Conservation (phyloP, 2,329 filamentous ascomycete species). For the Phialophora expanda region DNA sequence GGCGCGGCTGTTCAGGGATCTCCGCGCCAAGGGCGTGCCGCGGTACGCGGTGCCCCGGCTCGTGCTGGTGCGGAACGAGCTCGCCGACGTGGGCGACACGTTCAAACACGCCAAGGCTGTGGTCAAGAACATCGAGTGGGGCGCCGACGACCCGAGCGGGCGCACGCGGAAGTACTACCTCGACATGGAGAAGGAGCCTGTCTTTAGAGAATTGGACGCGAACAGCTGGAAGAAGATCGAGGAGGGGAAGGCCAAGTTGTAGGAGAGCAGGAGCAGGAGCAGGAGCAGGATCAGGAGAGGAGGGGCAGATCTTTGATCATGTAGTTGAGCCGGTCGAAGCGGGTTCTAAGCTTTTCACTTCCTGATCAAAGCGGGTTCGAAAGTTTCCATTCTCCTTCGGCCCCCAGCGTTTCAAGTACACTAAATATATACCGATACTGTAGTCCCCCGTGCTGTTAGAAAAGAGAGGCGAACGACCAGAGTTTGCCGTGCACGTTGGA, state of each 20-base stretch:
- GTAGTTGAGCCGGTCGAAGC: neutral
- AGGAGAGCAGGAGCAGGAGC: constrained; percentile 17
- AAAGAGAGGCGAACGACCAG: neutral
- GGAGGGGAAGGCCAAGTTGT: constrained; percentile 52
- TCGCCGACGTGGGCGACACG: constrained; percentile 54
- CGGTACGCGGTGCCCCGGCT: constrained; percentile 55
- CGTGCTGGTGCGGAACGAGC: constrained; percentile 54
- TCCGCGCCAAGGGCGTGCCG: constrained; percentile 54
- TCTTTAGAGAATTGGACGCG: constrained; percentile 41
- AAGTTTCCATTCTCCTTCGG: too few species aligned
- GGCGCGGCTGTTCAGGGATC: constrained; percentile 44
- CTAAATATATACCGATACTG: too few species aligned
- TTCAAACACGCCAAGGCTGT: constrained; percentile 58
- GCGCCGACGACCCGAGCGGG: constrained; percentile 41
- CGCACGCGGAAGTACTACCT: constrained; percentile 53
- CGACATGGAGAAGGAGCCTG: constrained; percentile 40
- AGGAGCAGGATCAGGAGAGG: neutral
- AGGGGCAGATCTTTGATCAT: neutral
- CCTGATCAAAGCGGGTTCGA: too few species aligned
- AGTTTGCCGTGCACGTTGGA: neutral
- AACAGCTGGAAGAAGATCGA: constrained; percentile 51
- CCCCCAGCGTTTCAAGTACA: too few species aligned
- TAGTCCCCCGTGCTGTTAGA: too few species aligned
- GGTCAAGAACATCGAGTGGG: constrained; percentile 52
- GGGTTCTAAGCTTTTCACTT: too few species aligned